Percentiles rank a stretch among this genome's conserved stretches.
Conservation (phyloP, 495 filamentous ascomycete species). For the Aspergillus panamensis region DNA sequence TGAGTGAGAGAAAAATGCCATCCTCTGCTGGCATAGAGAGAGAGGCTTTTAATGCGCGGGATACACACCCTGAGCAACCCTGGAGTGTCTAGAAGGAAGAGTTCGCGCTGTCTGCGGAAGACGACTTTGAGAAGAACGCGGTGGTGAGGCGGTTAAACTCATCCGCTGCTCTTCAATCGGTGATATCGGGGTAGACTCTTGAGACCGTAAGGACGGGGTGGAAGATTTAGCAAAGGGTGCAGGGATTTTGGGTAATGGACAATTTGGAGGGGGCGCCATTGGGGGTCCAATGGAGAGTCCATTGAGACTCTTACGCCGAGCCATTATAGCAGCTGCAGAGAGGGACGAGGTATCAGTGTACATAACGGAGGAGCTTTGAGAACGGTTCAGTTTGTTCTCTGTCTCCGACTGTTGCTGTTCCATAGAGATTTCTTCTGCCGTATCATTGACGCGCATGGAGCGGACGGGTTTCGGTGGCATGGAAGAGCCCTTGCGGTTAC, state of each 20-base stretch:
- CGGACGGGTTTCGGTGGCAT: neutral
- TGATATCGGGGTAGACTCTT: constrained; percentile 5
- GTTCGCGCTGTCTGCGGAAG: neutral
- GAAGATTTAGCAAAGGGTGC: constrained; percentile 19
- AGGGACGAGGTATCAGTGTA: neutral
- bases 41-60: neutral
- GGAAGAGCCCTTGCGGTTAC: neutral
- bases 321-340: constrained; percentile 15
- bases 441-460: neutral
- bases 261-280: constrained; percentile 58
- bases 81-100: neutral
- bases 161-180: constrained; percentile 3
- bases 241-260: constrained; percentile 61
- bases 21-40: neutral
- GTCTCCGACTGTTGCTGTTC: constrained; percentile 1
- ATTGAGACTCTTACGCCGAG: constrained; percentile 54
- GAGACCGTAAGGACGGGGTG: neutral
- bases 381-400: neutral
- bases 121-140: neutral
- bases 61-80: neutral
- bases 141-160: neutral
- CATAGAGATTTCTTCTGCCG: neutral
- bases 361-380: constrained; percentile 13
- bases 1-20: neutral
- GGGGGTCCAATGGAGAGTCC: constrained; percentile 57